Evolutionary conservation across 116 monocot genomes (phyloP).

Genomic region (Phalaenopsis hybrid): DNA sequence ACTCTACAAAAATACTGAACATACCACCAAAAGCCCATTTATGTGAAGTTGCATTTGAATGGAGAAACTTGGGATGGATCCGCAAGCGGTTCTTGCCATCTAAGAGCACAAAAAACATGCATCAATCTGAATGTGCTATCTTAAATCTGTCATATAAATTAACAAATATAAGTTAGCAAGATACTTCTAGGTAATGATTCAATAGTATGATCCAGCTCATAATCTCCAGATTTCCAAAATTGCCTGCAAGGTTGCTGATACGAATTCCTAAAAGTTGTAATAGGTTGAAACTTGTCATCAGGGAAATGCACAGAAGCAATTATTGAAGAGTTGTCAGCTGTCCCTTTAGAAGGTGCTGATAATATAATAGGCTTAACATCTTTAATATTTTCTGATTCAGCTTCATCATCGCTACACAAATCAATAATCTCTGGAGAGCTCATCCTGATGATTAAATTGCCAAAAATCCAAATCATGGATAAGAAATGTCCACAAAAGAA

Average conservation of each 20-base stretch:
- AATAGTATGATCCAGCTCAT: slow-evolving; percentile 28
- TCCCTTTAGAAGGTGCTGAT: neutral
- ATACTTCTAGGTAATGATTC: slow-evolving; percentile 24
- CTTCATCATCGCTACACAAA: slow-evolving; percentile 20
- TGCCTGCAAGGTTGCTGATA: slow-evolving; percentile 37
- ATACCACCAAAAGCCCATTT: slow-evolving; percentile 98
- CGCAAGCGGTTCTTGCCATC: slow-evolving; percentile 62
- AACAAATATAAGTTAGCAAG: slow-evolving; percentile 1
- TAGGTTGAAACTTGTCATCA: neutral
- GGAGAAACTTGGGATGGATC: slow-evolving; percentile 92
- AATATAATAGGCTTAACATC: slow-evolving; percentile 17
- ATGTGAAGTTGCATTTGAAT: slow-evolving; percentile 98
- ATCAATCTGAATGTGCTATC: neutral
- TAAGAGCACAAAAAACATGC: slow-evolving; percentile 15
- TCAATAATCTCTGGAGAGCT: slow-evolving; percentile 15
- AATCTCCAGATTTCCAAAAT: slow-evolving; percentile 94
- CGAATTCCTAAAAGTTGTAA: slow-evolving; percentile 8
- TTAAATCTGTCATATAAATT: neutral
- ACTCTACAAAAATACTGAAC: slow-evolving; percentile 1
- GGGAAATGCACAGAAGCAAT: neutral
- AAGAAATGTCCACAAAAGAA: neutral
- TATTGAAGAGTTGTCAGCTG: neutral
- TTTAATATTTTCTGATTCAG: slow-evolving; percentile 11
- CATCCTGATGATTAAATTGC: slow-evolving; percentile 11
- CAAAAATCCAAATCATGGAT: slow-evolving; percentile 1